Percentiles rank a stretch among this genome's conserved stretches.
These are phyloP conservation scores for Lathyrus tuberosus DNA, from an alignment of 306 rosid genomes.

Conservation along the genomic window DNA sequence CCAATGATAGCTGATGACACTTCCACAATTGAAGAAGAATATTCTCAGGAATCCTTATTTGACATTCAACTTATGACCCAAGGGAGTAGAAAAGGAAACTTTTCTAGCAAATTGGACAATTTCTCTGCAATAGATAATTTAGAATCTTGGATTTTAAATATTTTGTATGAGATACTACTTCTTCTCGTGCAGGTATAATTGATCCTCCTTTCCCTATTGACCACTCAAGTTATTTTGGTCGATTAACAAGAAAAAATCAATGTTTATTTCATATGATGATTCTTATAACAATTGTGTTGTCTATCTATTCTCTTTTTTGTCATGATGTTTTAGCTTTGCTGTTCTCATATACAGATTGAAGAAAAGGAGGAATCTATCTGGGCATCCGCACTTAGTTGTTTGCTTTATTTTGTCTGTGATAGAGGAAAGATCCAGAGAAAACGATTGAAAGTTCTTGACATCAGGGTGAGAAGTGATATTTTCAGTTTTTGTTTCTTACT, in stretches of 20 bases:
- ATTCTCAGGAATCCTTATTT: constrained; percentile 78
- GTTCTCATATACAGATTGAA: constrained; percentile 60
- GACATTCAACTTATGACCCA: constrained; percentile 67
- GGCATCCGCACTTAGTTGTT: constrained; percentile 99
- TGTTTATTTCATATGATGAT: no score
- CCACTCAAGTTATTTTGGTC: no score
- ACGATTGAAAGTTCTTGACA: constrained; percentile 84
- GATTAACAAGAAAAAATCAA: no score
- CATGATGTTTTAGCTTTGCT: no score
- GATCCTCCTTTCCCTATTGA: background rate
- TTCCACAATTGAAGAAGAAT: constrained; percentile 86
- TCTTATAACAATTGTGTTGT: no score
- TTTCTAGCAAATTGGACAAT: constrained; percentile 48
- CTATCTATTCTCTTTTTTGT: no score
- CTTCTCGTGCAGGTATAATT: constrained; percentile 92
- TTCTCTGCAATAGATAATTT: constrained; percentile 72
- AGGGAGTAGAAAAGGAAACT: constrained; percentile 56
- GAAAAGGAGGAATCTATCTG: constrained; percentile 94
- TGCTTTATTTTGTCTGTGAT: constrained; percentile 96
- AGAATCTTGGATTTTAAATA: constrained; percentile 87
- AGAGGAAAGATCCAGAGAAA: constrained; percentile 89
- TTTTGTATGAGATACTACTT: constrained; percentile 83
- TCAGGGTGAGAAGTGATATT: constrained; percentile 74
- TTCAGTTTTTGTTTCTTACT: constrained; percentile 12
- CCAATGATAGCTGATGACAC: constrained; percentile 67